These are phyloP conservation scores for Brassica hybrid DNA, from an alignment of 441 rosid species.

Conservation along the genomic window DNA sequence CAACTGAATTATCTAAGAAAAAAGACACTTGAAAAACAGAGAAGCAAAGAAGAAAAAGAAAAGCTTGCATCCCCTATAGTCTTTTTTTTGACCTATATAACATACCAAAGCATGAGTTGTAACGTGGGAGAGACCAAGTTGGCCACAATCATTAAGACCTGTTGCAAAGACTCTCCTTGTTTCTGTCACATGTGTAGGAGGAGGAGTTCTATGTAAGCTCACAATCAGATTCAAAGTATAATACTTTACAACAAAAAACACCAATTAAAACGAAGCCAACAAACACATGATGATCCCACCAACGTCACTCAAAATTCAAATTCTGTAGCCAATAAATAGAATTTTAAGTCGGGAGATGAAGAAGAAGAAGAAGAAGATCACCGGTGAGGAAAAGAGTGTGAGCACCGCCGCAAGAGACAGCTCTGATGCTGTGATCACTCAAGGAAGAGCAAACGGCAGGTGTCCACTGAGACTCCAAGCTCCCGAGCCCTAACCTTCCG, in stretches of 20 bases:
- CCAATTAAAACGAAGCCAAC: slow-evolving; percentile 6
- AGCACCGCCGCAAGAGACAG: slow-evolving; percentile 95
- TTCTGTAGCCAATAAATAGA: too few species aligned
- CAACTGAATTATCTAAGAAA: not conserved
- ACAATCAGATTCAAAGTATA: slow-evolving; percentile 22
- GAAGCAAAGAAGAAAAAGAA: not conserved
- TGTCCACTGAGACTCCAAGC: slow-evolving; percentile 73
- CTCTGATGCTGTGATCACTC: slow-evolving; percentile 50
- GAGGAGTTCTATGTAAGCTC: slow-evolving; percentile 36
- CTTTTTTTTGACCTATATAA: slow-evolving; percentile 14
- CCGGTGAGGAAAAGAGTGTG: slow-evolving; percentile 96
- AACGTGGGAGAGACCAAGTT: slow-evolving; percentile 66
- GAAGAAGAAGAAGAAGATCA: slow-evolving; percentile 21
- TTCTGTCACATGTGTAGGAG: slow-evolving; percentile 55
- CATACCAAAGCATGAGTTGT: slow-evolving; percentile 60
- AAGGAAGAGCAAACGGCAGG: slow-evolving; percentile 59
- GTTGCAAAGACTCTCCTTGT: slow-evolving; percentile 81
- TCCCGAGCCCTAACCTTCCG: slow-evolving; percentile 84
- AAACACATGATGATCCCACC: not conserved
- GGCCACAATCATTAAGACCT: slow-evolving; percentile 94
- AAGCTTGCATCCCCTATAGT: not conserved
- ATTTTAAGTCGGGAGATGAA: not conserved
- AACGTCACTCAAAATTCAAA: not conserved
- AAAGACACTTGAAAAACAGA: slow-evolving; percentile 18
- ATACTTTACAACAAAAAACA: not conserved